phyloP scores from a whole-genome alignment of 2,329 filamentous ascomycete genomes.

The Verticillium dahliae region DNA sequence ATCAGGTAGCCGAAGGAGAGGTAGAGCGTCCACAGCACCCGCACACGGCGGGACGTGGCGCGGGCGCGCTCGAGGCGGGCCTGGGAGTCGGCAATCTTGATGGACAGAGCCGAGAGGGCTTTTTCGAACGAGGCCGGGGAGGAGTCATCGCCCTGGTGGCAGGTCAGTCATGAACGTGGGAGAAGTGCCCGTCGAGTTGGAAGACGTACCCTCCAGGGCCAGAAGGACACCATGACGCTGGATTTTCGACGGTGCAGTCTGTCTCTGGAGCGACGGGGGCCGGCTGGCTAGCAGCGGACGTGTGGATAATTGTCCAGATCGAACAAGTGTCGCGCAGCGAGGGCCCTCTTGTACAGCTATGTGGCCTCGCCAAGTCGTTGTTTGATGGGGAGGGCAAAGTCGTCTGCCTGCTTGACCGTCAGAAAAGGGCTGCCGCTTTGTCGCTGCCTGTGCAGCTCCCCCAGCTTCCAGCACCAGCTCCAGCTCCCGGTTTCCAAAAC shows the following conservation, averaged over 20 bases:
- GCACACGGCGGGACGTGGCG: slow-evolving; percentile 67
- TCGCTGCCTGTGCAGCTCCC: neutral
- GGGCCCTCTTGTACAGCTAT: too few species aligned
- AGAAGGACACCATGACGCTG: slow-evolving; percentile 68
- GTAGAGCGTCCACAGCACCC: slow-evolving; percentile 85
- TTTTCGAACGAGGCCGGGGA: slow-evolving; percentile 93
- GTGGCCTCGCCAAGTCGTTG: too few species aligned
- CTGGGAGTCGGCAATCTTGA: slow-evolving; percentile 73
- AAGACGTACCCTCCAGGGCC: slow-evolving; percentile 70
- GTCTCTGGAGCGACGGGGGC: neutral
- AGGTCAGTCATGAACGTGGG: neutral
- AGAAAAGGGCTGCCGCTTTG: too few species aligned
- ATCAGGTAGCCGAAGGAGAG: slow-evolving; percentile 86
- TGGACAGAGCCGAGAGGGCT: slow-evolving; percentile 71
- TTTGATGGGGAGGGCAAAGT: too few species aligned
- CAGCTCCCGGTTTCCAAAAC: neutral
- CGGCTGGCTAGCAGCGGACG: neutral
- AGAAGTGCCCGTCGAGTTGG: neutral
- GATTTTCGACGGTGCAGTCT: too few species aligned
- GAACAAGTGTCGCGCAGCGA: too few species aligned
- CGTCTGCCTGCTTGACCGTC: too few species aligned
- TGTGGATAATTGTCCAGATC: too few species aligned
- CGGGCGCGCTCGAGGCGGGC: slow-evolving; percentile 67
- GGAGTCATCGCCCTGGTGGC: slow-evolving; percentile 61
- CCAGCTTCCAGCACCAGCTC: neutral